Percentiles rank a stretch among this genome's conserved stretches.
Conservation (phyloP, 176 grass and related monocot genomes). For the Eremochloa ophiuroides region DNA sequence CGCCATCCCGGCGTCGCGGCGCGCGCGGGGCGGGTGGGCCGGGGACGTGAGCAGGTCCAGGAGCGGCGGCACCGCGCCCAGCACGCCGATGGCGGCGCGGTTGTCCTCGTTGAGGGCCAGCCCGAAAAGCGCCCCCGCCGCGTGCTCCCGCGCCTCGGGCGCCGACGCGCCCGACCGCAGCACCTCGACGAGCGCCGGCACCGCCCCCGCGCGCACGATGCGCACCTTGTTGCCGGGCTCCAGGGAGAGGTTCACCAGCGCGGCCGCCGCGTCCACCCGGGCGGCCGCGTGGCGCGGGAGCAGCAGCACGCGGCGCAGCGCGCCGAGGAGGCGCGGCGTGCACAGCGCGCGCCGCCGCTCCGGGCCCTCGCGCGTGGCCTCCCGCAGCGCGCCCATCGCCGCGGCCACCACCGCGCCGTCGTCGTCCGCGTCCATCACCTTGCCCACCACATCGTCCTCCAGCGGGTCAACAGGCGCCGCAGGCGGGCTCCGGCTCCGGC, state of each 20-base stretch:
- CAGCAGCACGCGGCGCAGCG: constrained; percentile 52
- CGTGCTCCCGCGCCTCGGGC: constrained; percentile 70
- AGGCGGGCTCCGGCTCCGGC: background rate
- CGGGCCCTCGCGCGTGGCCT: constrained; percentile 65
- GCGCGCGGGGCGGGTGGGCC: constrained; percentile 24
- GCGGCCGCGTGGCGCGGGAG: constrained; percentile 30
- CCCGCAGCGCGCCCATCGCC: constrained; percentile 37
- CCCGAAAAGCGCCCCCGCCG: constrained; percentile 69
- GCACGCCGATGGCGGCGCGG: constrained; percentile 83
- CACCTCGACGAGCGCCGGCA: constrained; percentile 64
- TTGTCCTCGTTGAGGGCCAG: constrained; percentile 77
- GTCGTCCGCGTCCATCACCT: constrained; percentile 53
- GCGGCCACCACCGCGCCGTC: constrained; percentile 30
- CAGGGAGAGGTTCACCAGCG: constrained; percentile 76
- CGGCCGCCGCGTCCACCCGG: constrained; percentile 47
- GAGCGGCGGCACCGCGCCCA: constrained; percentile 66
- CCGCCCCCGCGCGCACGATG: constrained; percentile 65
- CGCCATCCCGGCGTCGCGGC: constrained; percentile 74
- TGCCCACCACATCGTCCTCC: constrained; percentile 57
- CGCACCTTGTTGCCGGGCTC: constrained; percentile 65
- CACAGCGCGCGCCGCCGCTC: constrained; percentile 59
- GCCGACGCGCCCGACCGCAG: constrained; percentile 24
- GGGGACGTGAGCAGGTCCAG: constrained; percentile 57
- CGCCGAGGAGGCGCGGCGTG: constrained; percentile 52
- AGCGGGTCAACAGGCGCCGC: constrained; percentile 17